These are phyloP conservation scores for Fraxinus floribunda DNA, from an alignment of 305 asterid genomes.

Conservation along the genomic window DNA sequence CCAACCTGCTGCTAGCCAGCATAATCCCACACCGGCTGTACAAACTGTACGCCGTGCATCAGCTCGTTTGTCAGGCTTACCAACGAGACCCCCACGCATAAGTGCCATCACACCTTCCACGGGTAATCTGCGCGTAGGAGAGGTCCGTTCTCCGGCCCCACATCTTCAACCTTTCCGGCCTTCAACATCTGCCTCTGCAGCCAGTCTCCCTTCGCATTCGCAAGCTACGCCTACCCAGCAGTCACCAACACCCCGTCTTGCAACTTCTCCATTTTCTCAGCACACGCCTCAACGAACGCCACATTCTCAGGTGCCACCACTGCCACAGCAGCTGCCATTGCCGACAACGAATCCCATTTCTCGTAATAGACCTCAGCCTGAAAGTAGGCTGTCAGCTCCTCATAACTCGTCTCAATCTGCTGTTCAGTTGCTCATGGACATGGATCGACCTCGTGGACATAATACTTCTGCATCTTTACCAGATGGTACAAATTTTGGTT, in stretches of 20 bases:
- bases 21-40: slow-evolving; percentile 15
- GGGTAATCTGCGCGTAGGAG: slow-evolving; percentile 27
- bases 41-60: slow-evolving; percentile 22
- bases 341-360: slow-evolving; percentile 20
- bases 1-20: slow-evolving; percentile 27
- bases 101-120: slow-evolving; percentile 29
- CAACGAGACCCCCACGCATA: slow-evolving; percentile 31
- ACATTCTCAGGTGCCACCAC: slow-evolving; percentile 22
- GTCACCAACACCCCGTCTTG: slow-evolving; percentile 13
- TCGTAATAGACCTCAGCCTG: slow-evolving; percentile 20
- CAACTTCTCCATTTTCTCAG: slow-evolving; percentile 20
- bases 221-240: slow-evolving; percentile 26
- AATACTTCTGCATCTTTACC: slow-evolving; percentile 29
- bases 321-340: slow-evolving; percentile 12
- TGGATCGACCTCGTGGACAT: slow-evolving; percentile 31
- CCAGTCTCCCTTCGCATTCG: slow-evolving; percentile 14
- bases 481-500: slow-evolving; percentile 14
- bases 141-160: slow-evolving; percentile 38
- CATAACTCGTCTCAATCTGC: slow-evolving; percentile 29
- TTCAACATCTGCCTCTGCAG: slow-evolving; percentile 1
- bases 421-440: slow-evolving; percentile 31
- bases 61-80: slow-evolving; percentile 19
- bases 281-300: slow-evolving; percentile 14
- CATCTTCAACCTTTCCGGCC: slow-evolving; percentile 40
- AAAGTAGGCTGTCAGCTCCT: slow-evolving; percentile 14